Evolutionary conservation across 495 filamentous ascomycete species (phyloP), one percentile per base, ranked within the genome.

Genomic region (Amphirosellinia nigrospora): DNA sequence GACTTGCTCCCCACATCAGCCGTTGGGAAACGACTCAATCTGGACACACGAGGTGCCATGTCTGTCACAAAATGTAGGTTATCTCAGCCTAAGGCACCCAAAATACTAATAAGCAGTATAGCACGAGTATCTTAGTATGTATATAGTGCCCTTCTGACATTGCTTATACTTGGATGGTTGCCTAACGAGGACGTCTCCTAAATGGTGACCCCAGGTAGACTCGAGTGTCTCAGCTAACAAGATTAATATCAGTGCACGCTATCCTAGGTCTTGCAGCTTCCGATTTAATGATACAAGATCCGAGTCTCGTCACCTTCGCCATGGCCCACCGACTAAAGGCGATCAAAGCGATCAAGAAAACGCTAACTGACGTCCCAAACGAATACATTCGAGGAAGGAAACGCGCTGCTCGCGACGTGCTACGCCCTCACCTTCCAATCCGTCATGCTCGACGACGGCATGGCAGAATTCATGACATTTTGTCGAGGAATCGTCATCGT

Each of bases 401-500:
- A 85, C 69, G 83, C 82, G 5, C 77, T 84, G 19, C 61, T 91
- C 56, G 89, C 88, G 19, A 87, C 89, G 1, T 88, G 86, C 70
- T 86, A 87, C 69, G 83, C 86, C 0, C 82, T 90, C 2, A 84
- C 85, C 4, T 90, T 89, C 79, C 88, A 90, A 73, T 86, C 86
- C 0, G 82, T 85, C 53, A 78, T 86, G 66, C 83, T 90, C 59
- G 79, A 83, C 39, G 89, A 90, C 78, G 88, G 89, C 15, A 79
- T 90, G 65, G 76, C 80, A 34, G 88, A 91, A 72, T 91, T 87
- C 74, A 85, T 89, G 79, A 86, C 88, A 13, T 90, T 90, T 76
- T 83, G 88, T 45, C 82, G 88, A 34, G 89, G 88, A 23, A 85
- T 87, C 70, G 75, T 85, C 43, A 79, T 89, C 11, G 82, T 91